These are phyloP conservation scores for Crotalaria pallida DNA, from an alignment of 306 rosid species.

Conservation along the genomic window DNA sequence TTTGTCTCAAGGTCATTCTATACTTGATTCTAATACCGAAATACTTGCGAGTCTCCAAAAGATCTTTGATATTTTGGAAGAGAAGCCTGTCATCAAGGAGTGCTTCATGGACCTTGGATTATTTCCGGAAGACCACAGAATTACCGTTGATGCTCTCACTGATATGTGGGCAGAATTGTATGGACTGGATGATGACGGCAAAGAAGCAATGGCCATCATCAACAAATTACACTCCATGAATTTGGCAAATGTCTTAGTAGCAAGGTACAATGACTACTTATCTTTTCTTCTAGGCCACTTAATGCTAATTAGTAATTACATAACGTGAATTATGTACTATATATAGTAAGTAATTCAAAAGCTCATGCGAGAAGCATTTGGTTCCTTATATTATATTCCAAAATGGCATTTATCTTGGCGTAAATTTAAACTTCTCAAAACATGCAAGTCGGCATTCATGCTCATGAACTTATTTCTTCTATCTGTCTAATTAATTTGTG, in stretches of 20 bases:
- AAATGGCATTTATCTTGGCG: neutral
- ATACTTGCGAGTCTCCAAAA: constrained; percentile 38
- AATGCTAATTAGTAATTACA: neutral
- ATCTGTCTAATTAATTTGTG: neutral
- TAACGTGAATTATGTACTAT: neutral
- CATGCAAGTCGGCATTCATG: neutral
- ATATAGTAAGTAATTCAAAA: neutral
- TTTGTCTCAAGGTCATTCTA: constrained; percentile 35
- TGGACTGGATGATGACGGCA: constrained; percentile 31
- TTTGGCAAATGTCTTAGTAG: constrained; percentile 34
- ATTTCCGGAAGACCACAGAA: constrained; percentile 59
- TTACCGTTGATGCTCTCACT: constrained; percentile 40
- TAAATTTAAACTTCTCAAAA: neutral
- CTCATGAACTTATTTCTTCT: neutral
- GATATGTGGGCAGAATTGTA: constrained; percentile 56
- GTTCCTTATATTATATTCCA: neutral
- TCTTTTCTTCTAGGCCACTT: neutral
- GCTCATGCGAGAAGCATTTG: neutral
- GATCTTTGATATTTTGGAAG: constrained; percentile 39
- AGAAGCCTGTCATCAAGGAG: constrained; percentile 32
- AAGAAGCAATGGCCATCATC: constrained; percentile 27
- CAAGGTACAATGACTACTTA: constrained; percentile 39
- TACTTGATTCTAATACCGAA: constrained; percentile 32
- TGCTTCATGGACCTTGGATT: constrained; percentile 71
- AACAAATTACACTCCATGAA: constrained; percentile 29